A percentile compares a stretch with the other conserved stretches of the same genome.
phyloP scores from a whole-genome alignment of 2,329 filamentous ascomycete species.

The Stachybotrys elegans region DNA sequence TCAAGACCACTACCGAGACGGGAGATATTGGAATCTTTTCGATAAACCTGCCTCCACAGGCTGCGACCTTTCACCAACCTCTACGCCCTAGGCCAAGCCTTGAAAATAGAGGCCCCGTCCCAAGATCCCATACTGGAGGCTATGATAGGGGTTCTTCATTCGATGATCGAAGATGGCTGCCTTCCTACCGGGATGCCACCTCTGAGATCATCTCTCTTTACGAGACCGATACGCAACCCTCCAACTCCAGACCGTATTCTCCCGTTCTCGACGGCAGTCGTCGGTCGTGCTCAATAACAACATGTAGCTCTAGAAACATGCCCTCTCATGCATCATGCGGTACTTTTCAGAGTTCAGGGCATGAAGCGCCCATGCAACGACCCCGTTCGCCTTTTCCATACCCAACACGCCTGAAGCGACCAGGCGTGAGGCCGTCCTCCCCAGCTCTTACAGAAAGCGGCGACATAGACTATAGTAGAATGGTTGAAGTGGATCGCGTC shows the following conservation, averaged over 20 bases:
- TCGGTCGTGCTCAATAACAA: constrained; percentile 52
- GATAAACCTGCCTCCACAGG: constrained; percentile 31
- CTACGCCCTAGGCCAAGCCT: constrained; percentile 22
- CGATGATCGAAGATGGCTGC: constrained; percentile 39
- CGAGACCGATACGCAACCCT: constrained; percentile 43
- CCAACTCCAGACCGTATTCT: constrained; percentile 35
- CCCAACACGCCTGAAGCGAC: constrained; percentile 50
- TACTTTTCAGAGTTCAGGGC: constrained; percentile 42
- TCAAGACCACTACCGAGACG: constrained; percentile 61
- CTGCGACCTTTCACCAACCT: constrained; percentile 22
- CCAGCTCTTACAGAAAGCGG: constrained; percentile 44
- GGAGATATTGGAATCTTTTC: constrained; percentile 61
- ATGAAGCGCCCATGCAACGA: constrained; percentile 38
- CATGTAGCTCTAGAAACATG: constrained; percentile 41
- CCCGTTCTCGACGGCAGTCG: constrained; percentile 39
- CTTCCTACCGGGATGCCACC: constrained; percentile 45
- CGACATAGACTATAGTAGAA: constrained; percentile 42
- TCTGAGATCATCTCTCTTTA: constrained; percentile 55
- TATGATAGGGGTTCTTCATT: constrained; percentile 24
- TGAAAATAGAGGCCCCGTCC: constrained; percentile 20
- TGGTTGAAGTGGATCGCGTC: constrained; percentile 43
- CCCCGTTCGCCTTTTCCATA: constrained; percentile 56
- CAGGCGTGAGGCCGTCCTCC: constrained; percentile 44
- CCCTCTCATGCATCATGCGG: constrained; percentile 42
- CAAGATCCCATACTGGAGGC: constrained; percentile 22